Evolutionary conservation across 2,329 filamentous ascomycete genomes (phyloP), one percentile per base, ranked within the genome.

Genomic region (Alternaria sp.): DNA sequence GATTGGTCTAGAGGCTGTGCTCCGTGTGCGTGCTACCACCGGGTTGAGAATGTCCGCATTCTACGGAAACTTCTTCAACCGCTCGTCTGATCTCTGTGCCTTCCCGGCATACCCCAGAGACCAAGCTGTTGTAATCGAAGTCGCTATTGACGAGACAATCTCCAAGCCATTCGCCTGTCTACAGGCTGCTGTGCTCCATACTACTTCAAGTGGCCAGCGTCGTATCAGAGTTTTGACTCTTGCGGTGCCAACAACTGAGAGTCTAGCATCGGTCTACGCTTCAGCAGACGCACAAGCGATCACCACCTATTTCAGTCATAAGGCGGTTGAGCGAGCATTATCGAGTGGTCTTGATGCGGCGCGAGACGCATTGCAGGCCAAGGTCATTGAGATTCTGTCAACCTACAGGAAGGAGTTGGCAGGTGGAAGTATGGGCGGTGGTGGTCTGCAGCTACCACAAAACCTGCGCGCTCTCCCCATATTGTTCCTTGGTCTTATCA

Each of bases 51-150:
- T 98, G 91, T 97, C 90, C 82, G 94, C 94, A 2, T 99, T 99
- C 81, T 99, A 98, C 79, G 95, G 95, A 69, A 99, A 99, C 83
- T 99, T 99, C 81, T 99, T 99, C 86, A 99, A 98, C 83, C 88
- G 95, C 70, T 97, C 93, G 77, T 97, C 94, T 16, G 95, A 99
- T 81, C 88, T 99, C 32, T 98, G 95, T 78, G 95, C 95, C 12
- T 99, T 99, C 85, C 95, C 95, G 2, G 94, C 95, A 0, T 98
- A 99, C 84, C 95, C 95, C 32, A 90, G 95, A 75, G 95, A 99
- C 74, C 95, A 99, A 79, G 93, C 92, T 65, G 98, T 98, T 76
- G 95, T 98, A 43, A 94, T 99, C 20, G 95, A 99, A 80, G 96
- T 99, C 56, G 94, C 95, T 14, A 98, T 99, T 67, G 95, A 99